phyloP scores from a whole-genome alignment of 1,139 yeast species.

The Pneumocystis oryctolagi region DNA sequence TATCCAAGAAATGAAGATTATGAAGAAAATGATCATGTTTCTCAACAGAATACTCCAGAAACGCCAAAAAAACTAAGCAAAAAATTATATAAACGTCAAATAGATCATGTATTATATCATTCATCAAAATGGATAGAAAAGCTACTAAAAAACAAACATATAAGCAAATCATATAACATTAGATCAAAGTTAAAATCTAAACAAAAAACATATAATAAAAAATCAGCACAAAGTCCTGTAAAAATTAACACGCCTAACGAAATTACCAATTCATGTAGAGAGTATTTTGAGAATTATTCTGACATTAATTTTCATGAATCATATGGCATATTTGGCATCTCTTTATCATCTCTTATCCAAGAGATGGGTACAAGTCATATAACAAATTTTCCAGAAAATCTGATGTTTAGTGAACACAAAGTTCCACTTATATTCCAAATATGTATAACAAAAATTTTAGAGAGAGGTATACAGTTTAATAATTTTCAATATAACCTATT shows the following conservation, averaged over 20 bases:
- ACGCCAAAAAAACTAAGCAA: not conserved
- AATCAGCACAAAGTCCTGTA: not conserved
- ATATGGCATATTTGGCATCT: not conserved
- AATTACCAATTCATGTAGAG: not conserved
- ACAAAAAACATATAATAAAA: not conserved
- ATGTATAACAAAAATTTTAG: not conserved
- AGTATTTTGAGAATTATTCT: not conserved
- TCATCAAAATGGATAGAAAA: not conserved
- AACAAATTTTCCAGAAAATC: not conserved
- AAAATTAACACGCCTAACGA: not conserved
- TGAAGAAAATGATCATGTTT: not conserved
- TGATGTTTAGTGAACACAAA: not conserved
- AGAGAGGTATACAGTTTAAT: not conserved
- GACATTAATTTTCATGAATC: not conserved
- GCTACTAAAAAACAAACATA: not conserved
- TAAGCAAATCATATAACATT: not conserved
- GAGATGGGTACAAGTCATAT: not conserved
- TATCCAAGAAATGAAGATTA: not conserved
- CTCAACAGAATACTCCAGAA: not conserved
- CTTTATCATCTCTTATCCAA: not conserved
- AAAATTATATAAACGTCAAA: not conserved
- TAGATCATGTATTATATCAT: not conserved
- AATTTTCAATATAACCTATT: not conserved
- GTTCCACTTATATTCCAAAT: not conserved
- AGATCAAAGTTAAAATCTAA: not conserved